A percentile compares a stretch with the other conserved stretches of the same genome.
Conservation (phyloP, 2,329 filamentous ascomycete species). For the Arachnomyces sp. region DNA sequence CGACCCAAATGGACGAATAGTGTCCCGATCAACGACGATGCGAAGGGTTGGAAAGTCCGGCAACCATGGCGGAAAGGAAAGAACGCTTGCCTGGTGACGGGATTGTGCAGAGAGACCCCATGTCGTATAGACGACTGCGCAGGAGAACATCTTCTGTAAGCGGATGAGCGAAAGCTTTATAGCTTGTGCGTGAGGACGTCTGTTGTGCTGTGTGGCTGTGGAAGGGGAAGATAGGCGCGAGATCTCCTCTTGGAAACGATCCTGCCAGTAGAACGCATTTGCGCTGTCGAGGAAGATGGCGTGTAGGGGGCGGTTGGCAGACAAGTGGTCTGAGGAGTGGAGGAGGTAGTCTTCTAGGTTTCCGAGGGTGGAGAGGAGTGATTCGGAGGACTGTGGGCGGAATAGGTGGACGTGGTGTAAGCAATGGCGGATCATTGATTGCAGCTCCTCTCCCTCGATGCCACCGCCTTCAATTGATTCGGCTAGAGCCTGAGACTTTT, state of each 20-base stretch:
- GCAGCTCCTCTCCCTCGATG: slow-evolving; percentile 9
- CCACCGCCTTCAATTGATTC: neutral
- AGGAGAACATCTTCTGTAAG: slow-evolving; percentile 32
- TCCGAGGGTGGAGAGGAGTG: slow-evolving; percentile 44
- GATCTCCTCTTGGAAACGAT: slow-evolving; percentile 39
- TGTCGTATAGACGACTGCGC: slow-evolving; percentile 33
- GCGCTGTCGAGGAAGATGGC: slow-evolving; percentile 49
- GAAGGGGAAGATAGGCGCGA: slow-evolving; percentile 14
- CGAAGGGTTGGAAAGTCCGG: slow-evolving; percentile 30
- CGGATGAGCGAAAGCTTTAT: slow-evolving; percentile 21
- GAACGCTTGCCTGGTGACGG: slow-evolving; percentile 5
- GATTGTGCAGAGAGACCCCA: slow-evolving; percentile 19
- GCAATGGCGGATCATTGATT: slow-evolving; percentile 25
- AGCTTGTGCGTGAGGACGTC: slow-evolving; percentile 1
- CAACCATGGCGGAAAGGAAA: slow-evolving; percentile 30
- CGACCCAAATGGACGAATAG: slow-evolving; percentile 30
- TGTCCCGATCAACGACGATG: slow-evolving; percentile 28
- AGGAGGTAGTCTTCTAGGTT: slow-evolving; percentile 46
- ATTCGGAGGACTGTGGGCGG: slow-evolving; percentile 44
- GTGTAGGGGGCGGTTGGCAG: slow-evolving; percentile 39
- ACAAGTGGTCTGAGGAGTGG: slow-evolving; percentile 35
- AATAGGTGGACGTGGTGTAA: slow-evolving; percentile 54
- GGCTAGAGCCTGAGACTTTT: slow-evolving; percentile 2
- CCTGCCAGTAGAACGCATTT: slow-evolving; percentile 50
- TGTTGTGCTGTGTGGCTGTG: slow-evolving; percentile 5